Base-by-base conservation (phyloP, 1,284 basidiomycete species). In the Malassezia yamatoensis region DNA sequence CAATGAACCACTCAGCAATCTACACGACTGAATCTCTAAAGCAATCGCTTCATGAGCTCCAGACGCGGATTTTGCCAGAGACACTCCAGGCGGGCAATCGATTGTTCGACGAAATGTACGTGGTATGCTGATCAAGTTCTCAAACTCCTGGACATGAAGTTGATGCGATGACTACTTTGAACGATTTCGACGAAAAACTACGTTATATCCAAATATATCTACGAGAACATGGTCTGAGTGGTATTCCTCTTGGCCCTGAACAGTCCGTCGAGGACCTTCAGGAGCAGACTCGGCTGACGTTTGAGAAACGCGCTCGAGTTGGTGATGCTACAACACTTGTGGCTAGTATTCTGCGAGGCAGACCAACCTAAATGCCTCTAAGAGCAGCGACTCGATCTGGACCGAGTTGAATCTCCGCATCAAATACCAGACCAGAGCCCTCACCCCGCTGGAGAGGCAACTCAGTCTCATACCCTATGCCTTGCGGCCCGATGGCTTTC, bases 251-350 rank as follows among this genome's bases (percentile, higher is more conserved):
- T 15, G 10, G 33, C 45, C 10, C 33, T 12, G 33, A 24, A 9
- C 7, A n/a, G 33, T 20, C 45, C 34, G n/a, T 38, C 2, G 18
- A 29, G 11, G 53, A 41, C 15, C 16, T 54, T 5, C 38, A 12
- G 3, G 35, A 21, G 11, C 16, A 24, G 7, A 40, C 49, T 18
- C 54, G 44, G 7, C 16, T 15, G 5, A 16, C 46, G 10, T 58
- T 58, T 43, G 55, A 58, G 45, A 37, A 43, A 37, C 55, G 55
- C 12, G 51, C 55, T 9, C 55, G 55, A 8, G 16, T 53, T 32
- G 49, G 36, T 18, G 55, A 58, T 16, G 55, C 55, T 1, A 49
- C 50, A 8, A 29, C 55, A 1, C 35, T 58, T 15, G 50, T 58
- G 16, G 21, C 49, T 4, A 48, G 54, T 18, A 57, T 57, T 5